Percentiles rank a stretch among this genome's conserved stretches.
Evolutionary conservation across 2,329 filamentous ascomycete species (phyloP).

Genomic region (Fusarium robinianum): DNA sequence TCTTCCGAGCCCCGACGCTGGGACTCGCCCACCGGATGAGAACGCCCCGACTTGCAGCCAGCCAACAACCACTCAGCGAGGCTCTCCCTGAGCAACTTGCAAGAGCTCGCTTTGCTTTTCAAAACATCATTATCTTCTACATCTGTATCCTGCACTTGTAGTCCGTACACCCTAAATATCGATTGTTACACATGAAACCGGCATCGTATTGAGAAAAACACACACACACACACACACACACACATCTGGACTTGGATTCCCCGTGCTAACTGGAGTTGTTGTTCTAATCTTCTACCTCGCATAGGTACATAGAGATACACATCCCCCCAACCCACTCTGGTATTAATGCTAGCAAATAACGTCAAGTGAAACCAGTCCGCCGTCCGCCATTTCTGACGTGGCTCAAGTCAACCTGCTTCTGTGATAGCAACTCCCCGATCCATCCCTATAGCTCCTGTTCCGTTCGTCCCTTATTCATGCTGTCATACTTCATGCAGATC

Average conservation of each 20-base stretch:
- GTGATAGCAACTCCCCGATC: constrained; percentile 35
- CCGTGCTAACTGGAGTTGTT: constrained; percentile 17
- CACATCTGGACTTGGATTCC: constrained; percentile 11
- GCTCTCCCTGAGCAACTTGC: too few species aligned
- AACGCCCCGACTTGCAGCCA: too few species aligned
- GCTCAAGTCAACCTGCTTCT: constrained; percentile 29
- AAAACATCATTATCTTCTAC: too few species aligned
- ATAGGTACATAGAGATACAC: too few species aligned
- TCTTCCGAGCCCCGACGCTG: constrained; percentile 34
- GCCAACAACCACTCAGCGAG: too few species aligned
- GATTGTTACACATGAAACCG: too few species aligned
- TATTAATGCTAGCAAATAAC: constrained; percentile 30
- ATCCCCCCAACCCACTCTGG: constrained; percentile 21
- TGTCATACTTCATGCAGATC: constrained; percentile 38
- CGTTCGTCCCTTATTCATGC: constrained; percentile 33
- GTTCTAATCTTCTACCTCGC: constrained; percentile 34
- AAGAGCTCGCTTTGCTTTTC: too few species aligned
- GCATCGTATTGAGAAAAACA: too few species aligned
- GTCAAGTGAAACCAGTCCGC: constrained; percentile 28
- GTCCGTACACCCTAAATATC: too few species aligned
- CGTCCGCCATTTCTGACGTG: constrained; percentile 19
- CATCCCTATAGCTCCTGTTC: constrained; percentile 32
- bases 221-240: background rate
- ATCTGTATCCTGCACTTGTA: too few species aligned
- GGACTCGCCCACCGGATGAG: too few species aligned